A percentile compares a stretch with the other conserved stretches of the same genome.
Conservation (phyloP, 768 basidiomycete species). For the Leucocoprinus birnbaumii region DNA sequence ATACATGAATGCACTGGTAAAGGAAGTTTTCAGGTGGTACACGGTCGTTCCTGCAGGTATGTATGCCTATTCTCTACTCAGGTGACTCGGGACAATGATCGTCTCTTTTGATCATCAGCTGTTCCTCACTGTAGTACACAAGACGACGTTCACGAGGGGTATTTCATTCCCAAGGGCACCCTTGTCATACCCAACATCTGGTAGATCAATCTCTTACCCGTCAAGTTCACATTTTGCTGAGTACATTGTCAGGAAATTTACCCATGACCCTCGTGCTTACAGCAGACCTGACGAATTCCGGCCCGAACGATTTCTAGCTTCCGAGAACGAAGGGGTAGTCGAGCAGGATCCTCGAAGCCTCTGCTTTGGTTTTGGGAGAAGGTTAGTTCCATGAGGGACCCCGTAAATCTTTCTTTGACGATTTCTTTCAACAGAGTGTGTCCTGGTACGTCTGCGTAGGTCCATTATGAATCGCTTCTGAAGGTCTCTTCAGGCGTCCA, state of each 20-base stretch:
- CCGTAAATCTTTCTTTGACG: slow-evolving; percentile 1
- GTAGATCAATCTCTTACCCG: slow-evolving; percentile 21
- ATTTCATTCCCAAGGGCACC: slow-evolving; percentile 58
- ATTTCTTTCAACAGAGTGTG: slow-evolving; percentile 34
- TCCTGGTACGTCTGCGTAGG: slow-evolving; percentile 33
- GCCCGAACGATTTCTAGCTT: slow-evolving; percentile 57
- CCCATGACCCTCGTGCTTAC: slow-evolving; percentile 54
- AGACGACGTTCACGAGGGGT: slow-evolving; percentile 61
- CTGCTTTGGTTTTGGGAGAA: slow-evolving; percentile 72
- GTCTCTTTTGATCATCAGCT: slow-evolving; percentile 24
- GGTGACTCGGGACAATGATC: slow-evolving; percentile 11
- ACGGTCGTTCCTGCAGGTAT: slow-evolving; percentile 42
- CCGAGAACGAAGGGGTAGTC: slow-evolving; percentile 31
- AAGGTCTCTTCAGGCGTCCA: slow-evolving; percentile 37
- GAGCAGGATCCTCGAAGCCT: slow-evolving; percentile 57
- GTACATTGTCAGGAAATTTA: slow-evolving; percentile 37
- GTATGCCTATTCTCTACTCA: slow-evolving; percentile 21
- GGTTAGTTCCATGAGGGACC: slow-evolving; percentile 31
- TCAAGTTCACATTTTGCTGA: not conserved
- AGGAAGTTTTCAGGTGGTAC: slow-evolving; percentile 57
- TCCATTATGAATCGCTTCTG: slow-evolving; percentile 8
- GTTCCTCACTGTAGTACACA: slow-evolving; percentile 55
- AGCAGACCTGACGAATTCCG: slow-evolving; percentile 51
- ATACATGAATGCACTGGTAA: slow-evolving; percentile 56
- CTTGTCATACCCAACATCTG: slow-evolving; percentile 51